These are phyloP conservation scores for Penicillium sp. DNA, from an alignment of 2,329 filamentous ascomycete genomes.

Conservation along the genomic window DNA sequence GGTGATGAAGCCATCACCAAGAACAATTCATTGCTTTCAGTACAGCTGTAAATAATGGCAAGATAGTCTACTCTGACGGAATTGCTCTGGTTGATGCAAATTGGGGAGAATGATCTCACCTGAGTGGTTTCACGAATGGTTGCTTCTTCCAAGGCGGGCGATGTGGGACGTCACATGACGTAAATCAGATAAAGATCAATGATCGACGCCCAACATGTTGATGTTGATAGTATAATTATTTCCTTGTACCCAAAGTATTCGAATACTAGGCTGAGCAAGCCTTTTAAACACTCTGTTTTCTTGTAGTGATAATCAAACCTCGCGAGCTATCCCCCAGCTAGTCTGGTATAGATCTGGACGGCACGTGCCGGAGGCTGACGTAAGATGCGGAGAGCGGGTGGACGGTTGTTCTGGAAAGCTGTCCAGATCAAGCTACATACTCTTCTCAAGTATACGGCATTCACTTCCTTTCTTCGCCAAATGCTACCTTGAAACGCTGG, in stretches of 20 bases:
- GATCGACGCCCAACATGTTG: background rate
- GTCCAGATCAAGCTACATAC: slow-evolving; percentile 25
- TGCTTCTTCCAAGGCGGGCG: slow-evolving; percentile 2
- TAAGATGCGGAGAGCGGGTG: slow-evolving; percentile 27
- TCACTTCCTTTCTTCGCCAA: slow-evolving; percentile 11
- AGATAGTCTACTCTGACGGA: background rate
- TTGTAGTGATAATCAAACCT: background rate
- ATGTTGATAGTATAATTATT: background rate
- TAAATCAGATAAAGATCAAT: slow-evolving; percentile 10
- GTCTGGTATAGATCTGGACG: slow-evolving; percentile 2
- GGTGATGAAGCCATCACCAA: slow-evolving; percentile 32
- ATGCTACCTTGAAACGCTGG: slow-evolving; percentile 9
- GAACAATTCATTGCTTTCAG: slow-evolving; percentile 16
- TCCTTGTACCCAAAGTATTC: background rate
- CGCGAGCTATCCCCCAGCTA: background rate
- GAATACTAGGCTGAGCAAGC: background rate
- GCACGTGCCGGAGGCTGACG: slow-evolving; percentile 25
- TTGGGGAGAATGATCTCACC: background rate
- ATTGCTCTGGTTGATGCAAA: background rate
- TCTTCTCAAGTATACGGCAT: slow-evolving; percentile 11
- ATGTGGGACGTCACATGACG: slow-evolving; percentile 11
- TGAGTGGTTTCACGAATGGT: background rate
- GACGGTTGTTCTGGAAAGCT: slow-evolving; percentile 24
- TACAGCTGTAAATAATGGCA: background rate
- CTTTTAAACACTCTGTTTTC: background rate